phyloP scores from a whole-genome alignment of 257 asterid genomes.

The Avicennia marina region DNA sequence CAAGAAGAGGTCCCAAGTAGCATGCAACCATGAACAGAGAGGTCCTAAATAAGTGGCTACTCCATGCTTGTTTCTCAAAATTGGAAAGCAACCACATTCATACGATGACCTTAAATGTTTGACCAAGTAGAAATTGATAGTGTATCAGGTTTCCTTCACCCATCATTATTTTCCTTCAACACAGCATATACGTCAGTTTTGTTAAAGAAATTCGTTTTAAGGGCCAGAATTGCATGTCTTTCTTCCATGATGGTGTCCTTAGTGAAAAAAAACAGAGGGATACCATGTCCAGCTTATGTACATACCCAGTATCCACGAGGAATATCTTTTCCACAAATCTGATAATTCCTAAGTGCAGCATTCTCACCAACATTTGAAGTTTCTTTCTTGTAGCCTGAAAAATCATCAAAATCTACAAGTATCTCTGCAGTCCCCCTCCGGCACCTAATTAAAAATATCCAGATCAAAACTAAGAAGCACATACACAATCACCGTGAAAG shows the following conservation, averaged over 20 bases:
- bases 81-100: background rate
- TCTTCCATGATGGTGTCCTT: background rate
- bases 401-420: constrained; percentile 75
- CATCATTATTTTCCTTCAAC: no score
- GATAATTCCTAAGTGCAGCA: constrained; percentile 38
- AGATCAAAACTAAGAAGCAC: constrained; percentile 16
- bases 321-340: constrained; percentile 84
- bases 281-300: background rate
- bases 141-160: no score
- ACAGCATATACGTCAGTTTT: no score
- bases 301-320: constrained; percentile 99
- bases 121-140: background rate
- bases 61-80: background rate
- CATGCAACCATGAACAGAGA: no score
- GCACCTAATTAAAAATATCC: constrained; percentile 48
- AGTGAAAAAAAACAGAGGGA: background rate
- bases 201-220: no score
- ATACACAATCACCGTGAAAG: background rate
- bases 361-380: constrained; percentile 34
- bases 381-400: constrained; percentile 33
- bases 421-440: constrained; percentile 92
- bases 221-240: no score
- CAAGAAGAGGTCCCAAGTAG: no score
- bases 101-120: background rate
- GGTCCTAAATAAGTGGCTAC: background rate